phyloP scores from a whole-genome alignment of 306 rosid species.

The Lathyrus oleraceus region DNA sequence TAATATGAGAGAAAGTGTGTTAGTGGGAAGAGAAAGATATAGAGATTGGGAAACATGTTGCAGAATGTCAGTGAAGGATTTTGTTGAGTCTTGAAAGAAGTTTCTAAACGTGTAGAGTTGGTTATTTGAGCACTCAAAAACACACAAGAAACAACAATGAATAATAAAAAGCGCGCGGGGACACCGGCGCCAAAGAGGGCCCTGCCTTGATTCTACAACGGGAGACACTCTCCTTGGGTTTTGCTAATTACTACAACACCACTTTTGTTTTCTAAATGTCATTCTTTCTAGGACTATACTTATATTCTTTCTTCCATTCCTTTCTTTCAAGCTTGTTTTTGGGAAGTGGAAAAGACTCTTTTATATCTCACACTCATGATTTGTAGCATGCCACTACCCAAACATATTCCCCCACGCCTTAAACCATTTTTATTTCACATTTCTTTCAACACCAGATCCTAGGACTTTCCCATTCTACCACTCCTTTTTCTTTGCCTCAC shows the following conservation, averaged over 20 bases:
- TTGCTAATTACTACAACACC: conserved; percentile 41
- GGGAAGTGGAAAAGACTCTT: conserved; percentile 60
- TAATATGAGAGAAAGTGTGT: conserved; percentile 5
- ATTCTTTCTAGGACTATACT: background rate
- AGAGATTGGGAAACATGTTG: conserved; percentile 62
- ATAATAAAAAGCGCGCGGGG: conserved; percentile 64
- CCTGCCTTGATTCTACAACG: conserved; percentile 76
- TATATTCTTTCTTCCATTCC: background rate
- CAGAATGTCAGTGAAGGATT: conserved; percentile 73
- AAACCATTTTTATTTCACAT: conserved; percentile 46
- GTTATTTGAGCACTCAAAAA: conserved; percentile 23
- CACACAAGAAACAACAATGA: background rate
- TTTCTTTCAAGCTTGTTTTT: conserved; percentile 38
- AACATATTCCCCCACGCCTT: conserved; percentile 93
- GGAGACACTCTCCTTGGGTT: conserved; percentile 89
- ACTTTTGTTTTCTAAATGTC: background rate
- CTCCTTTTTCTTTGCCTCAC: background rate
- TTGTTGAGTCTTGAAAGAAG: conserved; percentile 54
- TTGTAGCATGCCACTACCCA: conserved; percentile 76
- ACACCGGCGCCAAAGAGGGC: conserved; percentile 95
- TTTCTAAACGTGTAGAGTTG: conserved; percentile 48
- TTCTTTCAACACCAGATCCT: conserved; percentile 83
- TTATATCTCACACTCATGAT: conserved; percentile 59
- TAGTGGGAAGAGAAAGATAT: conserved; percentile 29
- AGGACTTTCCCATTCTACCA: conserved; percentile 50